phyloP scores from a whole-genome alignment of 2,329 filamentous ascomycete genomes.

The Periconia macrospinosa region DNA sequence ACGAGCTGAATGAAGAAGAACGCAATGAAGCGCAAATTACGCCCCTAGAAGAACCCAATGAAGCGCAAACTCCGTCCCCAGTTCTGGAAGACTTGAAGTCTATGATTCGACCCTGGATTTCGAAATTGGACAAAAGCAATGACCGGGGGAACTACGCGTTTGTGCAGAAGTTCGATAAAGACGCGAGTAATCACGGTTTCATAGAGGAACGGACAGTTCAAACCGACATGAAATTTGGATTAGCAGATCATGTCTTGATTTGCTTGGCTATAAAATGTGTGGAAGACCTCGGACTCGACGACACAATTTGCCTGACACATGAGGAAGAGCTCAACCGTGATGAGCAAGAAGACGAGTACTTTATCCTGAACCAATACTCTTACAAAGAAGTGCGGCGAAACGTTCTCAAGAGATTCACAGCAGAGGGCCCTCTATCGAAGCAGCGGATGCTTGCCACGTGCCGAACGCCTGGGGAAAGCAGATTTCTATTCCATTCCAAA shows the following conservation, averaged over 20 bases:
- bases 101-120: neutral
- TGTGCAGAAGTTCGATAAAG: neutral
- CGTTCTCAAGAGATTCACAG: conserved; percentile 4
- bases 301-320: too few species aligned
- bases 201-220: too few species aligned
- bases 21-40: too few species aligned
- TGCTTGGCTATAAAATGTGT: neutral
- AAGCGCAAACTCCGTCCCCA: too few species aligned
- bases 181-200: too few species aligned
- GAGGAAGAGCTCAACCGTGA: neutral
- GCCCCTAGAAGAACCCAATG: too few species aligned
- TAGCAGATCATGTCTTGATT: neutral
- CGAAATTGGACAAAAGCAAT: neutral
- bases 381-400: neutral
- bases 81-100: too few species aligned
- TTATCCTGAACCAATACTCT: too few species aligned
- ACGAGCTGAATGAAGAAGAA: too few species aligned
- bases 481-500: conserved; percentile 10
- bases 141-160: neutral
- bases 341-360: too few species aligned
- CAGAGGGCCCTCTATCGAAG: conserved; percentile 1
- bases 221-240: neutral
- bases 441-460: conserved; percentile 9
- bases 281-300: too few species aligned
- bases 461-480: conserved; percentile 1